Base-by-base conservation (phyloP, 495 filamentous ascomycete species). In the Melanomma pulvis-pyrius region DNA sequence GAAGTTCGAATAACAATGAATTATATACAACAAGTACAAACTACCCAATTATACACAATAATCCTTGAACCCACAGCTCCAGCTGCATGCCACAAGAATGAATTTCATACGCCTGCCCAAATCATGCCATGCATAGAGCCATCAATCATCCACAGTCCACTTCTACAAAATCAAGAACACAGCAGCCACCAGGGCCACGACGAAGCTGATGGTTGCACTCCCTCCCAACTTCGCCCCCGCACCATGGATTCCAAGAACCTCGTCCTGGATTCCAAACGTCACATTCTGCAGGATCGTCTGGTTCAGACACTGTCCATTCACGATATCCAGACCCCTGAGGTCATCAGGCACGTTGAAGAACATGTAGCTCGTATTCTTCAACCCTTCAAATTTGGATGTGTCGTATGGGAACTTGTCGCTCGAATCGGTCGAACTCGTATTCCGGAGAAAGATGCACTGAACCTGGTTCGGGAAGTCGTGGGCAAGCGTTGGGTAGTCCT, bases 381-480 rank as follows among this genome's bases (percentile, higher is more conserved):
- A 59, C 3, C 75, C 79, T 73, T 88, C 70, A 75, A 92, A 92
- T n/a, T 83, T 84, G 7, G 74, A 79, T 0, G 90, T 93, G 71
- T 93, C 81, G 72, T 93, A 92, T 0, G 90, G 90, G 73, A 91
- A 91, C 32, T 80, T 78, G 64, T 84, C 79, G 0, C 76, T 79
- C 0, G 75, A 34, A 70, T 93, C 90, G 0, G 89, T 92, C 12
- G 84, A 80, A 12, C 78, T 81, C 0, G 87, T 90, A 74, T 93
- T 93, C n/a, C 90, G 82, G 1, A 93, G 77, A 57, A 89, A 84
- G 65, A 93, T 92, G 74, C 90, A 93, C 65, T 88, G 85, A n/a
- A 92, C 88, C 71, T 90, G 86, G 22, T 78, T 81, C 0, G 90
- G 89, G 68, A 84, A 88, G 25, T 87, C 82, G 44, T 76, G 82